Base-by-base conservation (phyloP, 768 basidiomycete species). In the Scleroderma citrinum region DNA sequence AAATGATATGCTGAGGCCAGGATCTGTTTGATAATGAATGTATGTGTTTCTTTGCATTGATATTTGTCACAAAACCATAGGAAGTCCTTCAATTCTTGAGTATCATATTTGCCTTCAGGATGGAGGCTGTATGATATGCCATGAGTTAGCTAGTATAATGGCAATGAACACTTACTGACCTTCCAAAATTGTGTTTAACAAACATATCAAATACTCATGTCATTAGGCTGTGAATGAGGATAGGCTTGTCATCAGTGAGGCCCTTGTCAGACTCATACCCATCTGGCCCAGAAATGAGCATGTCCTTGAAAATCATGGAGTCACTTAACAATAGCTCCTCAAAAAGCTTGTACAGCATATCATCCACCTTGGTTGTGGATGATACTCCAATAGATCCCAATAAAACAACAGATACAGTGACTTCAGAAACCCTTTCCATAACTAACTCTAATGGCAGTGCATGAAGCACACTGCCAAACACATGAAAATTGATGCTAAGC, bases 121-220 rank as follows among this genome's bases (percentile, higher is more conserved):
- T 8, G 26, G 26, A 8, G n/a, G n/a, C n/a, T n/a, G 26, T 29
- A 4, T 35, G 13, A 35, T 3, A n/a, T 13, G 5, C 13, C 5
- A 12, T 35, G n/a, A 6, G 10, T 14, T 42, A 7, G 20, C 20
- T 19, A 16, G 31, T 30, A 17, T 14, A 21, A 17, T 31, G 34
- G 49, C 32, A 44, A 34, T 46, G 39, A 6, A n/a, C 10, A 34
- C 46, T 5, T 10, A 35, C 40, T 47, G 16, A 36, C 36, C 34
- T 23, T 19, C 40, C 19, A n/a, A 43, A 17, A 12, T 14, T 21
- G 39, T 43, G 26, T 42, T 36, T 12, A 36, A 49, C 26, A 20
- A 42, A 41, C 24, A 51, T 57, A 62, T 59, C 57, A 59, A 48
- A 37, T 48, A 26, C 45, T 30, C 30, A 12, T 17, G 24, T 8